Percentiles rank a stretch among this genome's conserved stretches.
Conservation (phyloP, 2,329 filamentous ascomycete species). For the Clarireedia homoeocarpa region DNA sequence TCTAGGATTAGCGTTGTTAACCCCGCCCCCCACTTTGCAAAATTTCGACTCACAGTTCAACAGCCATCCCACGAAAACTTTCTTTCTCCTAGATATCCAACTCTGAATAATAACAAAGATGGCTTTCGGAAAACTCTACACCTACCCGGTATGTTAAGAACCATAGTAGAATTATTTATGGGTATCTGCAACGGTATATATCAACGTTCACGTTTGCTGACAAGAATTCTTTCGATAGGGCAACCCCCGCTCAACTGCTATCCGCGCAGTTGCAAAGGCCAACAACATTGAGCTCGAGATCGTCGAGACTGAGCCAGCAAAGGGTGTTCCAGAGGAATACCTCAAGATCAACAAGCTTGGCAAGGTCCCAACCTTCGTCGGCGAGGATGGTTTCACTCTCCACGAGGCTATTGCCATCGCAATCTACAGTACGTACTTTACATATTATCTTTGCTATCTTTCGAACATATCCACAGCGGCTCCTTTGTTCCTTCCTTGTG, state of each 20-base stretch:
- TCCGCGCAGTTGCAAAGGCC: conserved; percentile 92
- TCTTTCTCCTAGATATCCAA: conserved; percentile 6
- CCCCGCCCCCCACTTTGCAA: conserved; percentile 7
- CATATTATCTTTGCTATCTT: conserved; percentile 1
- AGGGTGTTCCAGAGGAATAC: conserved; percentile 66
- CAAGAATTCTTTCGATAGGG: conserved; percentile 44
- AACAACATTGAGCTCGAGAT: conserved; percentile 90
- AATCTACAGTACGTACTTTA: conserved; percentile 78
- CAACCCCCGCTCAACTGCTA: conserved; percentile 83
- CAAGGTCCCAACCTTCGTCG: conserved; percentile 90
- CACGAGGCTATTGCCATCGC: conserved; percentile 90
- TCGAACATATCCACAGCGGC: conserved; percentile 9
- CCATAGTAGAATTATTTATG: background rate
- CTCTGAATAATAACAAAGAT: conserved; percentile 36
- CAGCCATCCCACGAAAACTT: conserved; percentile 7
- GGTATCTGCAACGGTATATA: background rate
- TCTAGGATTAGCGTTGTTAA: background rate
- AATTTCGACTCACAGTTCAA: conserved; percentile 9
- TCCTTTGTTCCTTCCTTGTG: conserved; percentile 10
- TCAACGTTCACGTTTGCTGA: background rate
- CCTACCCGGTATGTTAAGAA: conserved; percentile 55
- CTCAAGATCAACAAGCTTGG: conserved; percentile 77
- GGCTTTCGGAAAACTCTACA: conserved; percentile 99
- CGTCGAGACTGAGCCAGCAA: conserved; percentile 60
- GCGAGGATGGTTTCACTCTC: conserved; percentile 83